Evolutionary conservation across 345 rosid species (phyloP), one percentile per base, ranked within the genome.

Genomic region (Passiflora organensis): DNA sequence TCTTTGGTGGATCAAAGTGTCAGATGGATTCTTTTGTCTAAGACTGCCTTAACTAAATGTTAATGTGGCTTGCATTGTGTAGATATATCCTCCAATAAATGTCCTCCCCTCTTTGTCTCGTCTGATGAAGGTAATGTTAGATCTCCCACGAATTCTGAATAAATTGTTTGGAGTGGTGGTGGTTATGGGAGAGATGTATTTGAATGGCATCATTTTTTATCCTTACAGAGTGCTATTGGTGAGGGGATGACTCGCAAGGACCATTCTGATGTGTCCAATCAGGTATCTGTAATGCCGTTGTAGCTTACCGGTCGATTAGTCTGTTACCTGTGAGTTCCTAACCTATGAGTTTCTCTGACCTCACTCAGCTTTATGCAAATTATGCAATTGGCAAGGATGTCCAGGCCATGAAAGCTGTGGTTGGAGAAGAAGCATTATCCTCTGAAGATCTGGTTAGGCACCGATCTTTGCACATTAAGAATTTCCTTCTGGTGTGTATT

Each of bases 331-430:
- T 20, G 25, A n/a, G 13, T 53, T 4, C 2, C 18, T 47, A 9
- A 50, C 48, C 50, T 32, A 21, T 21, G 34, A 45, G 9, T 16
- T 58, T n/a, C 34, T 55, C 32, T 45, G 12, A 13, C 20, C 12
- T 20, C 39, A 15, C 32, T 5, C 84, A 90, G 97, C 69, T 91
- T 45, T 91, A 91, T 71, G 98, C 98, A 57, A 91, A 91, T 69
- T 85, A 91, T 61, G 96, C 96, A 21, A 91, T 88, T 59, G 97
- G 97, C 48, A 88, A 91, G 72, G 98, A 91, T 66, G 96, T 91
- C 13, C 95, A 91, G 74, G 98, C 98, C 46, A 91, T 91, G 98
- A 85, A 91, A 75, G 96, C 96, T 52, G 98, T 91, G 72, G 98
- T 91, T 15, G 98, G 98, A 83, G 97, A 87, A 68, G 97, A 91